Evolutionary conservation across 495 filamentous ascomycete species (phyloP).

Genomic region (Penicillium paxilli): DNA sequence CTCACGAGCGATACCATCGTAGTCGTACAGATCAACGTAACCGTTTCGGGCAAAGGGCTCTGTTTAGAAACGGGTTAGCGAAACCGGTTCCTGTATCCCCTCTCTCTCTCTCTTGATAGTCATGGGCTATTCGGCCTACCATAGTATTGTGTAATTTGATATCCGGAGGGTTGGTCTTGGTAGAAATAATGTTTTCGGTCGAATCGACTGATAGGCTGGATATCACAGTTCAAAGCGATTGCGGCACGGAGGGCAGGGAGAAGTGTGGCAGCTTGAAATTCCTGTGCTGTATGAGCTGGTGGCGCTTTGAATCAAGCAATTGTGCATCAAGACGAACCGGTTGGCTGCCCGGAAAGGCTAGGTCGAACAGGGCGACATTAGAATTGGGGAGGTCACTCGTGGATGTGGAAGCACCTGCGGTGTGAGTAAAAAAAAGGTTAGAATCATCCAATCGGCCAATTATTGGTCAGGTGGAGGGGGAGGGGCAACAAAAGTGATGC

Average conservation of each 20-base stretch:
- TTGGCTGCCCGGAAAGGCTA: conserved; percentile 85
- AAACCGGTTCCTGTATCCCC: no score
- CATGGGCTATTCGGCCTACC: conserved; percentile 34
- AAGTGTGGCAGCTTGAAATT: conserved; percentile 79
- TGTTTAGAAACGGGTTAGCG: conserved; percentile 19
- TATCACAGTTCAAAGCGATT: conserved; percentile 75
- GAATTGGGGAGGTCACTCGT: conserved; percentile 73
- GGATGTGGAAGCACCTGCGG: conserved; percentile 62
- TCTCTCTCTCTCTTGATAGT: not conserved
- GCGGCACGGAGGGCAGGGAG: conserved; percentile 89
- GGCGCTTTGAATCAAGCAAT: not conserved
- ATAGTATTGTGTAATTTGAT: conserved; percentile 97
- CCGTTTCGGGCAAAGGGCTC: conserved; percentile 84
- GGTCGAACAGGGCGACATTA: conserved; percentile 84
- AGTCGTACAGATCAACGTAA: conserved; percentile 61
- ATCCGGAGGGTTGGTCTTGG: conserved; percentile 93
- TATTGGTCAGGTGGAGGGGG: not conserved
- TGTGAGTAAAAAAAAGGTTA: not conserved
- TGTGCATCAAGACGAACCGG: conserved; percentile 48
- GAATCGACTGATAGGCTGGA: conserved; percentile 75
- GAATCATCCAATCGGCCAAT: not conserved
- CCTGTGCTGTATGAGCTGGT: conserved; percentile 27
- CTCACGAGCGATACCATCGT: conserved; percentile 78
- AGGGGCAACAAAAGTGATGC: not conserved
- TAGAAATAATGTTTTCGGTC: conserved; percentile 99